phyloP scores from a whole-genome alignment of 371 early-diverging fungal genomes.

The Phascolomyces articulosus region DNA sequence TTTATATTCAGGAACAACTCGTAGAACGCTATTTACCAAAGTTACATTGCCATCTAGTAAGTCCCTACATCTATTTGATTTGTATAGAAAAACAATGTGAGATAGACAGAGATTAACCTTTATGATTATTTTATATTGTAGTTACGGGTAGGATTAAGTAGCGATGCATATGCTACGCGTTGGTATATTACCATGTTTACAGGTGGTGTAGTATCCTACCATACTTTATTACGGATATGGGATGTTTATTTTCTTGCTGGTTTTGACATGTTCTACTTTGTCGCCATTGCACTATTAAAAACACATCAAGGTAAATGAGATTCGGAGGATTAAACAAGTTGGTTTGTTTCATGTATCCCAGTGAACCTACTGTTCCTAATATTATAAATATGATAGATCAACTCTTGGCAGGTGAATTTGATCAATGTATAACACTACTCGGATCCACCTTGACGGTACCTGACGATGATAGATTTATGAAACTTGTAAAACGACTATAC shows the following conservation, averaged over 20 bases:
- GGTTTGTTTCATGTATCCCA: too few relatives aligned
- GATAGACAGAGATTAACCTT: background rate
- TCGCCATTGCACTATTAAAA: conserved; percentile 58
- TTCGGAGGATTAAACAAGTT: background rate
- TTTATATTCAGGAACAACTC: conserved; percentile 63
- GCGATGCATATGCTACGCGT: conserved; percentile 59
- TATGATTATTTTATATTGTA: background rate
- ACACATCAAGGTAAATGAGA: conserved; percentile 51
- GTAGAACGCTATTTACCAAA: conserved; percentile 54
- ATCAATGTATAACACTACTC: conserved; percentile 54
- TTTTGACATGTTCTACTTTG: conserved; percentile 62
- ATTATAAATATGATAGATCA: too few relatives aligned
- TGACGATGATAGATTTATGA: conserved; percentile 54
- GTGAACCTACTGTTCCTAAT: too few relatives aligned
- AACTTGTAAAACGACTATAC: conserved; percentile 40
- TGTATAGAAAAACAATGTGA: background rate
- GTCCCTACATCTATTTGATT: background rate
- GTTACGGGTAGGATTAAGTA: conserved; percentile 37
- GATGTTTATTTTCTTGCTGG: conserved; percentile 62
- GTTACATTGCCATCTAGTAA: conserved; percentile 55
- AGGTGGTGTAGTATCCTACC: conserved; percentile 60
- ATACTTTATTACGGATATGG: conserved; percentile 65
- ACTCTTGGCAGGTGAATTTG: conserved; percentile 47
- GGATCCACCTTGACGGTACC: conserved; percentile 56
- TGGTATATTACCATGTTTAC: conserved; percentile 72